Base-by-base conservation (phyloP, 768 basidiomycete genomes). In the Psilocybe cubensis region DNA sequence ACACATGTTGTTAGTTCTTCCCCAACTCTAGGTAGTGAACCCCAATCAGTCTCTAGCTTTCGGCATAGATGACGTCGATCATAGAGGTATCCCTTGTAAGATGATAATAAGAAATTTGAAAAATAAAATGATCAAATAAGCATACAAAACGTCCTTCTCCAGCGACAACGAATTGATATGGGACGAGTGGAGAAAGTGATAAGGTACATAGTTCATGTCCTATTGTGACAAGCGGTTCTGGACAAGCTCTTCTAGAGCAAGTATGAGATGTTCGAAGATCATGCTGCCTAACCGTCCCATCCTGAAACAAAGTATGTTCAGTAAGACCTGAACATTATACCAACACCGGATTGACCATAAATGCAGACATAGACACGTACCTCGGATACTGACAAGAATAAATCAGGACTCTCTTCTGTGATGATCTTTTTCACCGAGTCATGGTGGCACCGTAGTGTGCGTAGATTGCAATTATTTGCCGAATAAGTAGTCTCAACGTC, bases 221-320 rank as follows among this genome's bases (percentile, higher is more conserved):
- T 35, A 91, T 71, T 59, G 81, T 79, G 18, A 92, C 80, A 14
- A 96, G 76, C 1, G 92, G 88, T 17, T 86, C 74, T 21, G 92
- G 87, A 68, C 94, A 96, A 9, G 75, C 66, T 10, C 70, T 74
- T 14, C 67, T 63, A 25, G 71, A 61, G 72, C 94, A 96, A n/a
- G 71, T 70, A 70, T 96, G 91, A 12, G 79, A 72, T 9, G 81
- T 80, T 50, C 94, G 79, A 42, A 96, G 72, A 67, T 96, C 94
- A 68, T 96, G 94, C 66, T 95, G 93, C 23, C 94, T 83, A 9
- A 95, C 92, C 25, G 87, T 82, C 3, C 92, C 93, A 72, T 96
- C 94, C 88, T 94, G 66, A 12, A 50, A 20, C 23, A 35, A 14
- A 14, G 10, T 12, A 54, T 9, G 20, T 11, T 38, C 6, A 33